Conservation (phyloP, 495 filamentous ascomycete genomes). For the Aspergillus sclerotiicarbonarius region DNA sequence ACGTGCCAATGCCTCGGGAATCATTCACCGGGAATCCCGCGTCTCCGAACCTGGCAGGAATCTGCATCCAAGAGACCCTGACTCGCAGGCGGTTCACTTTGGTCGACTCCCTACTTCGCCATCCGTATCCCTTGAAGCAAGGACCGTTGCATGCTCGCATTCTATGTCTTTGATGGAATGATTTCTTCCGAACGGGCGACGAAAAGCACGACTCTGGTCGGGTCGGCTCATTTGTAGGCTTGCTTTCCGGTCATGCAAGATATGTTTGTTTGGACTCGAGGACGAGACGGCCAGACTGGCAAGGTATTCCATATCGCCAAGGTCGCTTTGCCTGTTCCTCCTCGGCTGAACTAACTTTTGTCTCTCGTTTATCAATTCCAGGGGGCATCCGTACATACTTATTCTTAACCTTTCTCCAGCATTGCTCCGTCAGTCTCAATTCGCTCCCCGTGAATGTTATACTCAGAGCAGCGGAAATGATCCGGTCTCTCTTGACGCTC, state of each 20-base stretch:
- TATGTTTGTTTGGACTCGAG: conserved; percentile 5
- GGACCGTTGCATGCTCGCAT: background rate
- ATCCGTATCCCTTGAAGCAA: conserved; percentile 2
- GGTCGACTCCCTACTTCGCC: background rate
- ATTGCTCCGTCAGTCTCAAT: background rate
- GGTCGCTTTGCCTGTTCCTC: background rate
- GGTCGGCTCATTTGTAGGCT: background rate
- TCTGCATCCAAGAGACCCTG: background rate
- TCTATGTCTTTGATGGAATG: conserved; percentile 3
- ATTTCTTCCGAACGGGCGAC: background rate
- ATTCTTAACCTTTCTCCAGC: background rate
- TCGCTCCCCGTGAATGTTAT: background rate
- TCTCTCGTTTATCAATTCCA: background rate
- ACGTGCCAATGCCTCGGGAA: background rate
- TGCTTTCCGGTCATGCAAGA: background rate
- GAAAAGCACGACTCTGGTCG: background rate
- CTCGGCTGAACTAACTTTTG: background rate
- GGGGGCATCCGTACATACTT: background rate
- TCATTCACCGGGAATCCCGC: background rate
- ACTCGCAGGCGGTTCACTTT: background rate
- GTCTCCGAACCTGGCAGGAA: background rate
- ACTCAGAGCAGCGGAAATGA: conserved; percentile 3
- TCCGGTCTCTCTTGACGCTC: conserved; percentile 3
- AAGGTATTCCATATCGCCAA: background rate
- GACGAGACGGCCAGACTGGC: background rate